Evolutionary conservation across 176 grass and related monocot genomes (phyloP).

Genomic region (Musa schizocarpa): DNA sequence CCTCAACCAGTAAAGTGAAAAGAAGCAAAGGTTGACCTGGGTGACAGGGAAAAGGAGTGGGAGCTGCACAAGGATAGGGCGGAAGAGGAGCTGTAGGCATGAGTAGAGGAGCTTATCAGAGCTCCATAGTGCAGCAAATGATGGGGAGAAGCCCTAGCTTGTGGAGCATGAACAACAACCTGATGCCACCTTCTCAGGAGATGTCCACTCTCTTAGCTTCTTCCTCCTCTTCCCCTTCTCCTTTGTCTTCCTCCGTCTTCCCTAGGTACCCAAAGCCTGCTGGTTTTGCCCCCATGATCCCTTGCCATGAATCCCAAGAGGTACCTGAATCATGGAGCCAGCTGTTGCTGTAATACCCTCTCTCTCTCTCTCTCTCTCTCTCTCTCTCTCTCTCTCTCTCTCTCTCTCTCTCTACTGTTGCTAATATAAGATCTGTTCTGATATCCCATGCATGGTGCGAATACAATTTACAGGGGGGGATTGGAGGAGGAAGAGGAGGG

Average conservation of each 20-base stretch:
- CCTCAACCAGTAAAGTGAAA: not conserved
- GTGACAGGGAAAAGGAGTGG: not conserved
- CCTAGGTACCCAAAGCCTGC: conserved; percentile 37
- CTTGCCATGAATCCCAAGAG: conserved; percentile 28
- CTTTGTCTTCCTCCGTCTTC: conserved; percentile 38
- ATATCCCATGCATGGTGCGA: not conserved
- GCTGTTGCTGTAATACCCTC: conserved; percentile 31
- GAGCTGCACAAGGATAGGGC: not conserved
- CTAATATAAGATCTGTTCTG: not conserved
- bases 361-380: conserved; percentile 3
- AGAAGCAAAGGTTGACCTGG: conserved; percentile 8
- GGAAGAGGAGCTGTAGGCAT: not conserved
- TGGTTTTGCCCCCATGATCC: conserved; percentile 9
- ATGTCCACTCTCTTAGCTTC: not conserved
- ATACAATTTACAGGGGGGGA: conserved; percentile 27
- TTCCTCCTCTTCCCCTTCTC: conserved; percentile 22
- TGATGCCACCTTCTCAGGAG: not conserved
- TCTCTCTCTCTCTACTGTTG: not conserved
- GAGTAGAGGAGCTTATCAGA: conserved; percentile 2
- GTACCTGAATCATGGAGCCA: conserved; percentile 53
- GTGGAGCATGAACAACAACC: not conserved
- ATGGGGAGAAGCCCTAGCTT: conserved; percentile 2
- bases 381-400: not conserved
- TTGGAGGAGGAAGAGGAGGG: conserved; percentile 44
- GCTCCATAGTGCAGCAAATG: conserved; percentile 13